Evolutionary conservation across 2,329 filamentous ascomycete genomes (phyloP).

Genomic region (Colletotrichum melonis): DNA sequence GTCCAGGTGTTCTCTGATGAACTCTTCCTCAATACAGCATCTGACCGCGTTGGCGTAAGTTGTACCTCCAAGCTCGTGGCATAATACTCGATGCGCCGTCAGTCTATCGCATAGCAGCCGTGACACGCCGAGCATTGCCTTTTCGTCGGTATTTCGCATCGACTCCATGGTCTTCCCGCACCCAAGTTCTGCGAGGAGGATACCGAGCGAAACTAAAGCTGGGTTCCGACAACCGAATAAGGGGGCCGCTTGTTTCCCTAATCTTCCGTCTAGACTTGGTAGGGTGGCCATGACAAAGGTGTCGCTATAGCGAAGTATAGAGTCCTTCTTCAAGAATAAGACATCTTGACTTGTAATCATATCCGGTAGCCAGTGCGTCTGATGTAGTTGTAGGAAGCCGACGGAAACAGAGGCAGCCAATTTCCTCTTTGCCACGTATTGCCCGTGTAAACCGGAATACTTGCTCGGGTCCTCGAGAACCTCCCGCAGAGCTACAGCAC

Average conservation of each 20-base stretch:
- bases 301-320: not conserved
- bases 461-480: conserved; percentile 4
- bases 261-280: not conserved
- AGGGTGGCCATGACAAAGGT: conserved; percentile 15
- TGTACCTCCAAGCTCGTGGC: not conserved
- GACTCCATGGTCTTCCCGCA: conserved; percentile 20
- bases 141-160: not conserved
- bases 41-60: conserved; percentile 39
- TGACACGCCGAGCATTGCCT: not conserved
- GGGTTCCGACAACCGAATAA: not conserved
- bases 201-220: conserved; percentile 35
- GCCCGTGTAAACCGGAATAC: not conserved
- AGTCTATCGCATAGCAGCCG: not conserved
- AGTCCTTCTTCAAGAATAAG: conserved; percentile 29
- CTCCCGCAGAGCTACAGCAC: too few species aligned
- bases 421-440: conserved; percentile 33
- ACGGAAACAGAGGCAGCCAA: conserved; percentile 30
- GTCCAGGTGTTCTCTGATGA: not conserved
- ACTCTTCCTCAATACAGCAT: conserved; percentile 33
- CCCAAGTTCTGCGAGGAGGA: conserved; percentile 39
- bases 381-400: conserved; percentile 40
- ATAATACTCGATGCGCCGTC: not conserved
- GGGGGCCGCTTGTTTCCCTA: not conserved
- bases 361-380: conserved; percentile 39
- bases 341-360: conserved; percentile 13